phyloP scores from a whole-genome alignment of 305 asterid species.

The Solanum hybrid region DNA sequence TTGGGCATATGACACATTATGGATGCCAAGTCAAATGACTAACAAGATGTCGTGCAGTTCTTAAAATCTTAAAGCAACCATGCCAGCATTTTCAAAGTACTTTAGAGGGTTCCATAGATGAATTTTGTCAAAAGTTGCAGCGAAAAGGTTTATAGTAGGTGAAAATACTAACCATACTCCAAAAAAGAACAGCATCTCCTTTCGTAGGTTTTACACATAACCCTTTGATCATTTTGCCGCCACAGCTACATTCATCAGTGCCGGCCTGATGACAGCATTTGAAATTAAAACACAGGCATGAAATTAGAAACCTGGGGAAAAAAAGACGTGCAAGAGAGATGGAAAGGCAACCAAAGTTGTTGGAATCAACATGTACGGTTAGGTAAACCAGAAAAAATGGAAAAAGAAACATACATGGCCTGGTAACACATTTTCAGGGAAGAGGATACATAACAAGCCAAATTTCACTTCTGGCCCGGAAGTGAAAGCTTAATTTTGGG shows the following conservation, averaged over 20 bases:
- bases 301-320: not conserved
- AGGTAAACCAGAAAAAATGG: not conserved
- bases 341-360: not conserved
- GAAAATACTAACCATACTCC: constrained; percentile 83
- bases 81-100: not conserved
- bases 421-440: not conserved
- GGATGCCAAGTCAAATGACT: not conserved
- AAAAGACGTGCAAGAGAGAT: constrained; percentile 1
- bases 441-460: not conserved
- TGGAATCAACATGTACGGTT: not conserved
- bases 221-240: constrained; percentile 68
- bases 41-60: not conserved
- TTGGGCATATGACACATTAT: not conserved
- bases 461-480: not conserved
- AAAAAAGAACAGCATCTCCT: constrained; percentile 94
- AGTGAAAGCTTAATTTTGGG: not conserved
- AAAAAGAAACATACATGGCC: not conserved
- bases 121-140: not conserved
- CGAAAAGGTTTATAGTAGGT: not conserved
- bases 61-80: not conserved
- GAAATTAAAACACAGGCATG: constrained; percentile 6
- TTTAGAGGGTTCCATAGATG: not conserved
- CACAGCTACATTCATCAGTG: constrained; percentile 77
- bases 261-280: constrained; percentile 48
- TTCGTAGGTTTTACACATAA: constrained; percentile 69